Conservation (phyloP, 2,329 filamentous ascomycete genomes). For the Exophiala xenobiotica region DNA sequence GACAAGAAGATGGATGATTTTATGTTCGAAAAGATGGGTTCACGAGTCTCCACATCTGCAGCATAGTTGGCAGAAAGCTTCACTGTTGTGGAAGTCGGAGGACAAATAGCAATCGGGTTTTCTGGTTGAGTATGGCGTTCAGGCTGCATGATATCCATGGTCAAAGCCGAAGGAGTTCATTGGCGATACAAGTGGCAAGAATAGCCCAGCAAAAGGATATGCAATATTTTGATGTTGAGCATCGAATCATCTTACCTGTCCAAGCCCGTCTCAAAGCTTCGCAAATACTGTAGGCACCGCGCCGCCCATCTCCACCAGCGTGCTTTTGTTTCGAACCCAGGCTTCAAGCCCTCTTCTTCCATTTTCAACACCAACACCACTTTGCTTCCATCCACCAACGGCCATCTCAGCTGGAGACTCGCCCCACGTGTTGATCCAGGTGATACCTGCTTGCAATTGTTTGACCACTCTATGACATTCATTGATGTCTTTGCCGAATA, state of each 20-base stretch:
- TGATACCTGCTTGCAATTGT: conserved; percentile 77
- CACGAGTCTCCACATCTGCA: conserved; percentile 35
- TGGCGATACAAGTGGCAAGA: too few species aligned
- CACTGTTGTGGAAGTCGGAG: too few species aligned
- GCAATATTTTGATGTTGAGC: too few species aligned
- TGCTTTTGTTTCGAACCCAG: conserved; percentile 86
- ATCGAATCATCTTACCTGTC: background rate
- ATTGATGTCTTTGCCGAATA: conserved; percentile 76
- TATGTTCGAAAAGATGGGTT: conserved; percentile 45
- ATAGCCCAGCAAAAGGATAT: too few species aligned
- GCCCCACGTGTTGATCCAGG: conserved; percentile 94
- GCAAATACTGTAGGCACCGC: conserved; percentile 70
- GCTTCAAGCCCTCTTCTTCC: conserved; percentile 74
- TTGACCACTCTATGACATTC: conserved; percentile 69
- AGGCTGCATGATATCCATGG: too few species aligned
- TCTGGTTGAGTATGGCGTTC: too few species aligned
- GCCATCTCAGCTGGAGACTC: conserved; percentile 89
- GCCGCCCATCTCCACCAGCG: conserved; percentile 76
- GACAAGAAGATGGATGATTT: conserved; percentile 42
- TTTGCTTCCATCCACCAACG: conserved; percentile 89
- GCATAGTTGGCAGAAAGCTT: too few species aligned
- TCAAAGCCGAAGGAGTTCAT: too few species aligned
- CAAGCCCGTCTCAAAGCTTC: conserved; percentile 55
- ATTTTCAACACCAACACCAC: conserved; percentile 84
- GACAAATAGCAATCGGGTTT: too few species aligned